phyloP scores from a whole-genome alignment of 768 basidiomycete genomes.

The Gyrodon lividus region DNA sequence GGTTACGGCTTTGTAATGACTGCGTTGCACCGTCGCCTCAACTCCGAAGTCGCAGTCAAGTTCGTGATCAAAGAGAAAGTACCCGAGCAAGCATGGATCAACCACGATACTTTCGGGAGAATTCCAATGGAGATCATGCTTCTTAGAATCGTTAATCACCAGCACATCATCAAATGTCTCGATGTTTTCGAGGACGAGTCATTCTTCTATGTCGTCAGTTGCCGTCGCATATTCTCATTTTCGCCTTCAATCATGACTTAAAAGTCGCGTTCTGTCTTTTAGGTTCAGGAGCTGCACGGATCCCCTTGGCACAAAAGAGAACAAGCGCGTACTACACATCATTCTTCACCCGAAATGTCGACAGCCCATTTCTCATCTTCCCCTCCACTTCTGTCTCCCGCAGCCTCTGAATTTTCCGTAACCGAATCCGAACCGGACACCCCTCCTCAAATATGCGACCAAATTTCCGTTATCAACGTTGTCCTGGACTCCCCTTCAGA shows the following conservation, averaged over 20 bases:
- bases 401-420: conserved; percentile 47
- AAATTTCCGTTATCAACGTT: conserved; percentile 22
- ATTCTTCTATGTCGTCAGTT: conserved; percentile 84
- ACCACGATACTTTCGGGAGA: conserved; percentile 57
- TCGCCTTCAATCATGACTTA: conserved; percentile 1
- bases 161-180: conserved; percentile 78
- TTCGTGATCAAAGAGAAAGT: conserved; percentile 84
- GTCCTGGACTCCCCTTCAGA: conserved; percentile 12
- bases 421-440: conserved; percentile 43
- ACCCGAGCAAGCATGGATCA: conserved; percentile 50
- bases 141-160: conserved; percentile 70
- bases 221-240: background rate
- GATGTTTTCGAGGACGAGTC: conserved; percentile 81
- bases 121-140: conserved; percentile 84
- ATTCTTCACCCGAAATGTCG: conserved; percentile 27
- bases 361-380: conserved; percentile 31
- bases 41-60: conserved; percentile 85
- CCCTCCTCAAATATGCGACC: conserved; percentile 36
- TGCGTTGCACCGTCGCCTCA: conserved; percentile 58
- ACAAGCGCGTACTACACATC: conserved; percentile 30
- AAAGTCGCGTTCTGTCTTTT: conserved; percentile 6
- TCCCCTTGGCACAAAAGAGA: conserved; percentile 72
- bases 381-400: conserved; percentile 58
- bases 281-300: conserved; percentile 94
- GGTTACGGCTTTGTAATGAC: conserved; percentile 97